phyloP scores from a whole-genome alignment of 441 rosid genomes.

The Populus hybrid region DNA sequence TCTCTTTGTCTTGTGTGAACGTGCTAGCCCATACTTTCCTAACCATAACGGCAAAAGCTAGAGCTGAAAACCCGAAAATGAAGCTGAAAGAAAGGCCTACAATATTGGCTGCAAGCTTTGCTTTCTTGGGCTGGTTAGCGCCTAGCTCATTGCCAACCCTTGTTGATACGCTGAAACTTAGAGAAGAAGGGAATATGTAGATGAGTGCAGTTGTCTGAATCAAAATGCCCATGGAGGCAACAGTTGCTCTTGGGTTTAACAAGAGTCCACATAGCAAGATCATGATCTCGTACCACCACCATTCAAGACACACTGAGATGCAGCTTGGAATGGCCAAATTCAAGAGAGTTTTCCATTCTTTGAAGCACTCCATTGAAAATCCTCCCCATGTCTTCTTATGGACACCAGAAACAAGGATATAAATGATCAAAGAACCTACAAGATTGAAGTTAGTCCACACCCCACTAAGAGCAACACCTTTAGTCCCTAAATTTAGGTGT shows the following conservation, averaged over 20 bases:
- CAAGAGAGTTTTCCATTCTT: too few relatives aligned
- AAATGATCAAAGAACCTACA: slow-evolving; percentile 47
- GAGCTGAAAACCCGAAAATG: slow-evolving; percentile 60
- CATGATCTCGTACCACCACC: too few relatives aligned
- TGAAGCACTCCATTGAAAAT: too few relatives aligned
- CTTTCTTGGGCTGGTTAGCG: slow-evolving; percentile 60
- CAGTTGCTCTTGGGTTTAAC: too few relatives aligned
- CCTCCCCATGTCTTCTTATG: too few relatives aligned
- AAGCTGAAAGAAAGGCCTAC: slow-evolving; percentile 65
- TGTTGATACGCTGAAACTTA: slow-evolving; percentile 88
- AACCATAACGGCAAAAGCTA: slow-evolving; percentile 46
- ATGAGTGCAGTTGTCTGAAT: slow-evolving; percentile 54
- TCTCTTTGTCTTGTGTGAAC: slow-evolving; percentile 71
- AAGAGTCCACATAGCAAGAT: too few relatives aligned
- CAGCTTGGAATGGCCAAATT: too few relatives aligned
- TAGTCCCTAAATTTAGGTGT: slow-evolving; percentile 56
- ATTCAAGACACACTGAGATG: too few relatives aligned
- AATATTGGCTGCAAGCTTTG: slow-evolving; percentile 62
- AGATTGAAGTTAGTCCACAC: slow-evolving; percentile 71
- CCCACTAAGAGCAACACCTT: slow-evolving; percentile 77
- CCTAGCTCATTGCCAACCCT: slow-evolving; percentile 89
- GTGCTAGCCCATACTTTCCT: slow-evolving; percentile 71
- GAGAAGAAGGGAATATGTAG: slow-evolving; percentile 85
- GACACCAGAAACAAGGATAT: slow-evolving; percentile 42
- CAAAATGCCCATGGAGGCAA: too few relatives aligned